Conservation (phyloP, 768 basidiomycete genomes). For the Leccinum variicolor region DNA sequence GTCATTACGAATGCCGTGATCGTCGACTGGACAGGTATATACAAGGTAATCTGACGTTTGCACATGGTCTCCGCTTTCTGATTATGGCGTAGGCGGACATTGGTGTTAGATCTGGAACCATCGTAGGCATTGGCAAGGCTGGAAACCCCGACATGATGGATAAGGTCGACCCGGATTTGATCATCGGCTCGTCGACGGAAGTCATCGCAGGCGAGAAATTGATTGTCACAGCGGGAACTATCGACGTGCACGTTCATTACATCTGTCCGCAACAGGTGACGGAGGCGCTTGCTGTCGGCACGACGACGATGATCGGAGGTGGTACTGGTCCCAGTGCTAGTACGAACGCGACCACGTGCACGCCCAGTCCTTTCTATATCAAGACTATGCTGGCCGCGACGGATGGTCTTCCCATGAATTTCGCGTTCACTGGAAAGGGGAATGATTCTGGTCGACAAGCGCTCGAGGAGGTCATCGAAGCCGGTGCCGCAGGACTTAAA, state of each 20-base stretch:
- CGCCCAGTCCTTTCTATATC: slow-evolving; percentile 87
- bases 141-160: slow-evolving; percentile 96
- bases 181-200: slow-evolving; percentile 90
- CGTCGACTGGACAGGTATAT: slow-evolving; percentile 92
- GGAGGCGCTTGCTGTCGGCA: slow-evolving; percentile 80
- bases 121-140: slow-evolving; percentile 91
- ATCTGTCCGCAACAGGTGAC: slow-evolving; percentile 92
- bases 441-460: slow-evolving; percentile 80
- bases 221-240: slow-evolving; percentile 88
- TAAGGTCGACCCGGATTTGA: slow-evolving; percentile 62
- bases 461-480: slow-evolving; percentile 75
- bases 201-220: slow-evolving; percentile 94
- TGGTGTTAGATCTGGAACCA: slow-evolving; percentile 79
- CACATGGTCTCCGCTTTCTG: neutral
- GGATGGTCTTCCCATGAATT: slow-evolving; percentile 87
- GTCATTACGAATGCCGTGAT: slow-evolving; percentile 95
- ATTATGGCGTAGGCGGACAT: slow-evolving; percentile 74
- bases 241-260: slow-evolving; percentile 92
- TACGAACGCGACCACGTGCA: slow-evolving; percentile 90
- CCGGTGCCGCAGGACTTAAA: slow-evolving; percentile 88
- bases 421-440: slow-evolving; percentile 94
- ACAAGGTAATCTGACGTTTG: slow-evolving; percentile 58
- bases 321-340: slow-evolving; percentile 93
- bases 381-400: slow-evolving; percentile 88
- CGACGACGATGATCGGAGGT: slow-evolving; percentile 93